A percentile compares a stretch with the other conserved stretches of the same genome.
Conservation (phyloP, 495 filamentous ascomycete genomes). For the Stereocaulon alpinum region DNA sequence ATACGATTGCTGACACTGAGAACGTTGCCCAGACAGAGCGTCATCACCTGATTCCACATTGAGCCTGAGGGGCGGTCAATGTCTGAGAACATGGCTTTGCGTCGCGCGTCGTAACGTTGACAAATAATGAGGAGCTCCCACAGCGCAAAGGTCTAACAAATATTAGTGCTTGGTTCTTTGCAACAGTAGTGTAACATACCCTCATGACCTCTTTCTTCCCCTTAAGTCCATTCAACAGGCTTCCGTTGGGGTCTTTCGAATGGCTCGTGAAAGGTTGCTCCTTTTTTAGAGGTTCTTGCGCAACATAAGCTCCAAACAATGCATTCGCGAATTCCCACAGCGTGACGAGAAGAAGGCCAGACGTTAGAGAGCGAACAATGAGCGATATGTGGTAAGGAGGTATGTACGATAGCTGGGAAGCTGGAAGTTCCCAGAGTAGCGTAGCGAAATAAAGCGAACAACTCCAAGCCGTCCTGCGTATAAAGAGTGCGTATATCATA, state of each 20-base stretch:
- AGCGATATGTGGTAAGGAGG: constrained; percentile 49
- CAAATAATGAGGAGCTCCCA: constrained; percentile 82
- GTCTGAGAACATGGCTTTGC: constrained; percentile 78
- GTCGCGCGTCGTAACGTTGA: constrained; percentile 56
- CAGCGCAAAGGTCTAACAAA: constrained; percentile 62
- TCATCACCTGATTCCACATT: constrained; percentile 70
- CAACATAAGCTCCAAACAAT: constrained; percentile 67
- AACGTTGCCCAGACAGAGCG: constrained; percentile 55
- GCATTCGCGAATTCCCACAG: constrained; percentile 67
- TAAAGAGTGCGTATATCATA: constrained; percentile 52
- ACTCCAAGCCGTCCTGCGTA: constrained; percentile 56
- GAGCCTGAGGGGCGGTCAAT: constrained; percentile 71
- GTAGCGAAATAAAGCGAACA: constrained; percentile 57
- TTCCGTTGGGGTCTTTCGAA: constrained; percentile 86
- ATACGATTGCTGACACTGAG: constrained; percentile 56
- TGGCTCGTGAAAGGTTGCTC: constrained; percentile 72
- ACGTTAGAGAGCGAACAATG: constrained; percentile 48
- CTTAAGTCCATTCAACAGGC: constrained; percentile 71
- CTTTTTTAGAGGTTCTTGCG: constrained; percentile 70
- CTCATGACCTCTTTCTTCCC: constrained; percentile 55
- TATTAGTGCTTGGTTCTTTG: constrained; percentile 22
- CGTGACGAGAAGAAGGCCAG: constrained; percentile 55
- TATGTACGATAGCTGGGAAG: constrained; percentile 45
- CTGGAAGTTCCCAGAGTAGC: constrained; percentile 63
- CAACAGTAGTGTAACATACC: constrained; percentile 29